These are phyloP conservation scores for Solanum chacoense DNA, from an alignment of 305 asterid genomes.

Conservation along the genomic window DNA sequence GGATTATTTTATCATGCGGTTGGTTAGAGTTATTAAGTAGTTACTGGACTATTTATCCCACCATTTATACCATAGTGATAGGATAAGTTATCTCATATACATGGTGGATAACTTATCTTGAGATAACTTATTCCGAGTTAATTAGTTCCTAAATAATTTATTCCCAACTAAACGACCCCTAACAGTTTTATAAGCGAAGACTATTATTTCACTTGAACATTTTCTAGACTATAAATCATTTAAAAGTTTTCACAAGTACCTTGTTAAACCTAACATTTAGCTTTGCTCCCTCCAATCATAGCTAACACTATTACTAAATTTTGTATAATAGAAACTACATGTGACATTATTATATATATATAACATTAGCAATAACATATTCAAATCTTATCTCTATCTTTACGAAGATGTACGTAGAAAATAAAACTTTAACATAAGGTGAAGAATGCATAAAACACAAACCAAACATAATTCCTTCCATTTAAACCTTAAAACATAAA, in stretches of 20 bases:
- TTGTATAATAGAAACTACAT: background rate
- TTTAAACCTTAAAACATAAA: background rate
- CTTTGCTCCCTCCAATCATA: background rate
- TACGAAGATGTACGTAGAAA: background rate
- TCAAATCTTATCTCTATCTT: background rate
- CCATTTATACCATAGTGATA: background rate
- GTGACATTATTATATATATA: background rate
- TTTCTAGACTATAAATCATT: background rate
- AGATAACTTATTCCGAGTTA: too few relatives aligned
- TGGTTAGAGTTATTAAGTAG: background rate
- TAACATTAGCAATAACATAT: background rate
- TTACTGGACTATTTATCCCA: background rate
- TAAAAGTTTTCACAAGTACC: background rate
- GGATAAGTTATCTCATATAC: background rate
- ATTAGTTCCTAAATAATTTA: too few relatives aligned
- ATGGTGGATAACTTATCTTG: background rate
- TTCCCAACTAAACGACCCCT: background rate
- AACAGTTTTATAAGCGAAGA: background rate
- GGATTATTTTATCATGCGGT: background rate
- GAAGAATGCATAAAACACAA: background rate
- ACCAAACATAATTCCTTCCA: background rate
- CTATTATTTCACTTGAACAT: background rate
- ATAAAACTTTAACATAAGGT: background rate
- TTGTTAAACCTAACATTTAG: background rate
- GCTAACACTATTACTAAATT: background rate